Conservation (phyloP, 768 basidiomycete species). For the Kwoniella botswanensis region DNA sequence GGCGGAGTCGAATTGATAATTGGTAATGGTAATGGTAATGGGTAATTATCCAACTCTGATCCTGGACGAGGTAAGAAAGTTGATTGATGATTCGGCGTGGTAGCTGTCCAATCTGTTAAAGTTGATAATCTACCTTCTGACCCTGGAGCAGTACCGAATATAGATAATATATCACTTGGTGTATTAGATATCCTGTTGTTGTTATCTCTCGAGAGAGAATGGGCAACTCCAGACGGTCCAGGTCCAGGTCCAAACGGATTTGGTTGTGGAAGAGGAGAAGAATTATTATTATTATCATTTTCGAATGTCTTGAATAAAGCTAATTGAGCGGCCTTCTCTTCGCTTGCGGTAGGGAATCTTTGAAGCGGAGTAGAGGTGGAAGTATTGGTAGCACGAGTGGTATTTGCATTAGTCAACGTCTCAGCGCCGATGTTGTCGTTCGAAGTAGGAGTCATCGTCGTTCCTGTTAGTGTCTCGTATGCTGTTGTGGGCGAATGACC, state of each 20-base stretch:
- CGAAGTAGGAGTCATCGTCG: background rate
- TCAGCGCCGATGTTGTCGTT: background rate
- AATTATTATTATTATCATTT: background rate
- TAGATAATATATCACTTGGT: constrained; percentile 13
- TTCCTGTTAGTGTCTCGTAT: constrained; percentile 12
- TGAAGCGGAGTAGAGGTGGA: background rate
- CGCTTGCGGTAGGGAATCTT: constrained; percentile 17
- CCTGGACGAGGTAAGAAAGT: background rate
- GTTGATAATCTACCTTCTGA: constrained; percentile 17
- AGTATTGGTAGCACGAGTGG: background rate
- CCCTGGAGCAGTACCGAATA: constrained; percentile 19
- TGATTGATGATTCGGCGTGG: background rate
- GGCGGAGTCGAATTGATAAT: constrained; percentile 3
- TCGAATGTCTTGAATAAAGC: constrained; percentile 13
- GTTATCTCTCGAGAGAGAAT: background rate
- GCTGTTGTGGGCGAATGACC: constrained; percentile 5
- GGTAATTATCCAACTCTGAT: constrained; percentile 8
- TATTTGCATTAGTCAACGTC: background rate
- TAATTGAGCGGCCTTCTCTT: constrained; percentile 26
- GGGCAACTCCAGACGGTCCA: background rate
- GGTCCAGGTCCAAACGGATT: background rate
- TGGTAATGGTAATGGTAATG: constrained; percentile 5
- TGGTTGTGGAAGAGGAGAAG: background rate
- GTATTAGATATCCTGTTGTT: constrained; percentile 3
- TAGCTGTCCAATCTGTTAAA: constrained; percentile 19